Percentiles rank a stretch among this genome's conserved stretches.
Conservation (phyloP, 768 basidiomycete species). For the Agaricus bisporus region DNA sequence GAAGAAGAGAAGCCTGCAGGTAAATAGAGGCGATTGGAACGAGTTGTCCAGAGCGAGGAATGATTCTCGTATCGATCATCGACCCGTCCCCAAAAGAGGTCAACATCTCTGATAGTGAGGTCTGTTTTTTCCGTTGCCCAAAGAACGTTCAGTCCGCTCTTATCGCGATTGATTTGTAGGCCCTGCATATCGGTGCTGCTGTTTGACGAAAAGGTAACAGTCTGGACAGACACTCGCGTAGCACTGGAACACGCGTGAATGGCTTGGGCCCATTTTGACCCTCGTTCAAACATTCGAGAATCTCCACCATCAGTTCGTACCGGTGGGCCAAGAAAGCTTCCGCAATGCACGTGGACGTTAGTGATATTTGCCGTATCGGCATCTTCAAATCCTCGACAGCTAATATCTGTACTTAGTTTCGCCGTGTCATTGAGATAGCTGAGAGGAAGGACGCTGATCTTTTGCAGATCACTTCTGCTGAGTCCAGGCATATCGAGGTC, state of each 20-base stretch:
- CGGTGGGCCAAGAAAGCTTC: neutral
- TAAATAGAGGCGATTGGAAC: neutral
- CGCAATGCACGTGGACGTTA: neutral
- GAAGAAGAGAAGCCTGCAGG: neutral
- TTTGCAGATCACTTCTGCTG: neutral
- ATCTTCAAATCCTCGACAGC: neutral
- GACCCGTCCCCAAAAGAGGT: neutral
- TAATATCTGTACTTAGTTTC: neutral
- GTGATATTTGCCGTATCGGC: neutral
- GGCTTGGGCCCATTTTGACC: constrained; percentile 11
- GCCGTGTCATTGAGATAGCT: neutral
- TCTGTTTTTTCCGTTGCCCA: neutral
- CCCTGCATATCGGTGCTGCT: neutral
- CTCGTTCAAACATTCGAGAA: constrained; percentile 8
- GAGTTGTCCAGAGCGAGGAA: neutral
- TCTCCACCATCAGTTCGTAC: constrained; percentile 2
- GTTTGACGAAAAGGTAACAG: neutral
- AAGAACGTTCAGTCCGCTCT: neutral
- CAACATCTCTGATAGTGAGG: neutral
- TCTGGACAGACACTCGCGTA: neutral
- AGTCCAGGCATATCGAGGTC: neutral
- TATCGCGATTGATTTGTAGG: neutral
- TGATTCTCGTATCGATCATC: neutral
- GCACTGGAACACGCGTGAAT: constrained; percentile 6
- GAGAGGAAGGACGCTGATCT: neutral